phyloP scores from a whole-genome alignment of 306 rosid species.

The Citrullus amarus region DNA sequence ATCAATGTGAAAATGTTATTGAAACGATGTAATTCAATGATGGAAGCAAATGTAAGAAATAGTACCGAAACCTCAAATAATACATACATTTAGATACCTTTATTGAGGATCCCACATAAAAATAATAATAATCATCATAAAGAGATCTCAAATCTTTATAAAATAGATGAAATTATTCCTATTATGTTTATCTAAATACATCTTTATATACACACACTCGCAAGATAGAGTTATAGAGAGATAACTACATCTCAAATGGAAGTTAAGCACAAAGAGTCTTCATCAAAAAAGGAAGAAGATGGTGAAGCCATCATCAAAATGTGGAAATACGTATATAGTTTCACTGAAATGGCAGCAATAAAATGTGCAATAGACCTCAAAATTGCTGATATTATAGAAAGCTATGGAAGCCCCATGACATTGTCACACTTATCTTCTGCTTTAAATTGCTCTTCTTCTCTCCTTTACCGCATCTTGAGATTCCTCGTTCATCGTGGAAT shows the following conservation, averaged over 20 bases:
- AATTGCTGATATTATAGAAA: constrained; percentile 52
- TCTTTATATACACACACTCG: too few relatives aligned
- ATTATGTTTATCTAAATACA: too few relatives aligned
- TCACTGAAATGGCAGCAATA: constrained; percentile 40
- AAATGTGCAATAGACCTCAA: constrained; percentile 60
- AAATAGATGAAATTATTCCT: too few relatives aligned
- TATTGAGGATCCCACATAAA: too few relatives aligned
- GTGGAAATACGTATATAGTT: constrained; percentile 45
- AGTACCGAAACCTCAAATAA: too few relatives aligned
- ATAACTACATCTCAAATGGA: not conserved
- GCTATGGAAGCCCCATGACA: constrained; percentile 34
- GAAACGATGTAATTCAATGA: too few relatives aligned
- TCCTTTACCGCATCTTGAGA: constrained; percentile 33
- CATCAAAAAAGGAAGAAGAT: constrained; percentile 14
- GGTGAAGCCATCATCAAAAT: constrained; percentile 20
- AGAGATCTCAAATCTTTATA: too few relatives aligned
- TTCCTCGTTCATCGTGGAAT: constrained; percentile 27
- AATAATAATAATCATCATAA: too few relatives aligned
- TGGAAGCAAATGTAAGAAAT: too few relatives aligned
- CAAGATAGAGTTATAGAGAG: not conserved
- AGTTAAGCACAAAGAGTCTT: not conserved
- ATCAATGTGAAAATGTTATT: too few relatives aligned
- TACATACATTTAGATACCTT: too few relatives aligned
- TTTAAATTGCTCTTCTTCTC: constrained; percentile 18
- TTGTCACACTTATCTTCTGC: constrained; percentile 33